Base-by-base conservation (phyloP, 139 green algal species). In the Chlamydomonas sphaeroides region DNA sequence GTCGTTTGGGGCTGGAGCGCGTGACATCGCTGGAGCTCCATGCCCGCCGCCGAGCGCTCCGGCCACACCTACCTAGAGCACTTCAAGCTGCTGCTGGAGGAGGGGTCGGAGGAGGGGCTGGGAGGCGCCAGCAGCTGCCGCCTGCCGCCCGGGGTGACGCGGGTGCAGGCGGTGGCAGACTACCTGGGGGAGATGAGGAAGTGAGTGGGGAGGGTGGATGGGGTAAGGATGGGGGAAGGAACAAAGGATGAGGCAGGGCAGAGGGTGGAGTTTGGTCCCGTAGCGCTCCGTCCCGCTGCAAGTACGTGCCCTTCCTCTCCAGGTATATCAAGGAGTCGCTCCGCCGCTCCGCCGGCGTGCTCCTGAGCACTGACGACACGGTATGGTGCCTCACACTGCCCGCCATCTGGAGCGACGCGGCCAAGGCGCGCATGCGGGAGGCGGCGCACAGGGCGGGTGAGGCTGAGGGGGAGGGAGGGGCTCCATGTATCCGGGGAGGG, bases 51-150 rank as follows among this genome's bases (percentile, higher is more conserved):
- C 32, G 75, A 82, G 62, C 62, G 62, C 8, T 11, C 39, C 10
- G 23, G 65, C n/a, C 68, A 65, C 61, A 25, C 4, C n/a, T 82
- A 82, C 32, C 28, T 82, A 33, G 75, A 82, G 25, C 11, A 14
- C 14, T 73, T 82, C 75, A 82, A 82, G 62, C 75, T 82, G 61
- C n/a, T 73, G 75, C 61, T 82, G 62, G 8, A 35, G n/a, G n/a
- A n/a, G n/a, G n/a, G 59, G 23, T 23, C 38, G 59, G 30, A 11
- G 59, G 17, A 30, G 51, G 15, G 2, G 23, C 18, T 14, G 15
- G 33, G 14, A 45, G 33, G 1, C 30, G 35, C 63, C 10, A 53
- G 36, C 17, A 42, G 56, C 4, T 1, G 39, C 7, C 30, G 38
- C n/a, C 62, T 73, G 42, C 45, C 61, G 32, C 21, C 61, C 25